These are phyloP conservation scores for Pouteria campechiana DNA, from an alignment of 179 eudicot species.

Conservation along the genomic window DNA sequence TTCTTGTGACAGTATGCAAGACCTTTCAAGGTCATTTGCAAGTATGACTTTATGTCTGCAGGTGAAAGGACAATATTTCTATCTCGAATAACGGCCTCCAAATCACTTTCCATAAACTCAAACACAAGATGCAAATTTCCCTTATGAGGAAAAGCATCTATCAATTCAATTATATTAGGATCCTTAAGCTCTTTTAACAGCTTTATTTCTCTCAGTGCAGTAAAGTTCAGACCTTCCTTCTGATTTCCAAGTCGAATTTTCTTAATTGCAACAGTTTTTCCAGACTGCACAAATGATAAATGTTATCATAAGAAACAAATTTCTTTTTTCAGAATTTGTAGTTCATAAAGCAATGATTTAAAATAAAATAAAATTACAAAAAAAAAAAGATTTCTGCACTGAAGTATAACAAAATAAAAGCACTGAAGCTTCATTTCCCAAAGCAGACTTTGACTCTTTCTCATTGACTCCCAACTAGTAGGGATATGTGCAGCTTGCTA, in stretches of 20 bases:
- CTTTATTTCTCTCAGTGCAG: slow-evolving; percentile 90
- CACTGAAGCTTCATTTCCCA: too few relatives aligned
- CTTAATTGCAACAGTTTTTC: slow-evolving; percentile 83
- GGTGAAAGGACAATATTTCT: slow-evolving; percentile 90
- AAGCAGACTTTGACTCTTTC: too few relatives aligned
- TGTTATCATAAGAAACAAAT: too few relatives aligned
- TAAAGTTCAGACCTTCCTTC: slow-evolving; percentile 97
- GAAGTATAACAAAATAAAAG: too few relatives aligned
- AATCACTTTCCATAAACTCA: slow-evolving; percentile 97
- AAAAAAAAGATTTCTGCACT: too few relatives aligned
- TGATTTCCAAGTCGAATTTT: slow-evolving; percentile 94
- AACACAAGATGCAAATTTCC: slow-evolving; percentile 93
- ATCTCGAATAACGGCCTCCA: slow-evolving; percentile 96
- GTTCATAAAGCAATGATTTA: too few relatives aligned
- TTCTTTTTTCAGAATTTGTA: too few relatives aligned
- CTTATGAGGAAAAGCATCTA: slow-evolving; percentile 88
- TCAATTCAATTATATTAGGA: slow-evolving; percentile 77
- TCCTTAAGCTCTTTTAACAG: slow-evolving; percentile 86
- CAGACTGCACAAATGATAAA: slow-evolving; percentile 38
- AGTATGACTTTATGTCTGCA: slow-evolving; percentile 75
- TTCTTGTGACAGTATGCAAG: slow-evolving; percentile 88
- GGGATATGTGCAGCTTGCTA: too few relatives aligned
- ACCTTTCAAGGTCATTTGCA: slow-evolving; percentile 90
- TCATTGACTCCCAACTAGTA: too few relatives aligned
- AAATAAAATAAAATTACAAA: too few relatives aligned